phyloP scores from a whole-genome alignment of 345 rosid species.

The Aquilaria sinensis region DNA sequence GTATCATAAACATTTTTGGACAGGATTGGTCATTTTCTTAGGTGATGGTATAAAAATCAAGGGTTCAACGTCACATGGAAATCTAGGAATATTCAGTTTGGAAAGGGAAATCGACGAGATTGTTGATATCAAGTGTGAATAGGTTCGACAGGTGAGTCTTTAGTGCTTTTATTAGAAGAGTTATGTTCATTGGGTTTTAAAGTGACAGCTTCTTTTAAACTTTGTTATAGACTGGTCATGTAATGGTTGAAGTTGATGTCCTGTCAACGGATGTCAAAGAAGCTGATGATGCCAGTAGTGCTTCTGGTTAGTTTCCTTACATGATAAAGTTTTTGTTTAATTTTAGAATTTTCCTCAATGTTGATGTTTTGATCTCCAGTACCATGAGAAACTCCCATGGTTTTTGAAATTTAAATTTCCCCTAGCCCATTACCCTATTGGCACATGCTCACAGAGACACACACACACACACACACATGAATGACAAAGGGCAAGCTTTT shows the following conservation, averaged over 20 bases:
- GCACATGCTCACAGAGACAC: no score
- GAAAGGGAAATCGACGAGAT: conserved; percentile 72
- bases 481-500: no score
- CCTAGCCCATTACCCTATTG: no score
- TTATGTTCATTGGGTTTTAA: conserved; percentile 8
- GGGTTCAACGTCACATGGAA: conserved; percentile 28
- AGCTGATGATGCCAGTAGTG: conserved; percentile 25
- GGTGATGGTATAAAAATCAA: conserved; percentile 41
- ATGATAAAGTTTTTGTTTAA: no score
- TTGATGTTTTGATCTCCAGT: no score
- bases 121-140: conserved; percentile 44
- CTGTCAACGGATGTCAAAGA: conserved; percentile 32
- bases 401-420: no score
- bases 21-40: conserved; percentile 53
- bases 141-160: conserved; percentile 61
- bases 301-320: conserved; percentile 37
- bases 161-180: background rate
- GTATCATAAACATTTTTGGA: conserved; percentile 32
- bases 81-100: conserved; percentile 30
- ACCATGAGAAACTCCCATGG: no score
- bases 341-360: no score
- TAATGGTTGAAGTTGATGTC: conserved; percentile 46
- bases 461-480: no score
- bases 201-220: conserved; percentile 6
- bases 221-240: conserved; percentile 47